Percentiles rank a stretch among this genome's conserved stretches.
phyloP scores from a whole-genome alignment of 225 moss, liverwort and hornwort genomes.

The Marchantia polymorpha region DNA sequence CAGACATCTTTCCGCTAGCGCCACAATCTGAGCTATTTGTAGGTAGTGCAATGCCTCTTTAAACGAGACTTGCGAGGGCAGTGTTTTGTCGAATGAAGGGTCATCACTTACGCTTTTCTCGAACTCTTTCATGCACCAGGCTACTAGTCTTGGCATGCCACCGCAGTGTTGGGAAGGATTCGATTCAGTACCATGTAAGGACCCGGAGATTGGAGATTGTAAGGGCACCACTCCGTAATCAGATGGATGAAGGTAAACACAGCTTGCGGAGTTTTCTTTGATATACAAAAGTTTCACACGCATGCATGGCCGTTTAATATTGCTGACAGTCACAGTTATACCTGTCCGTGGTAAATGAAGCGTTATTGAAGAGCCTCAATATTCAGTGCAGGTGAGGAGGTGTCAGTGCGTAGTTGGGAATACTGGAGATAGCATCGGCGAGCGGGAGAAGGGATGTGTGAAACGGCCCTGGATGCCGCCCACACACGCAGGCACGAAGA shows the following conservation, averaged over 20 bases:
- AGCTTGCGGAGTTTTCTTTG: not conserved
- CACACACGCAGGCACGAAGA: slow-evolving; percentile 50
- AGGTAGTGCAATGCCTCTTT: too few relatives aligned
- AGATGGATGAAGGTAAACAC: slow-evolving; percentile 7
- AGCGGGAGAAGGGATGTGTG: slow-evolving; percentile 25
- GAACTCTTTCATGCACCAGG: not conserved
- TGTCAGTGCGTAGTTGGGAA: not conserved
- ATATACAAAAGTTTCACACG: not conserved
- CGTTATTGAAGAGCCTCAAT: not conserved
- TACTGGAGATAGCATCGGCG: not conserved
- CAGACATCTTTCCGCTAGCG: too few relatives aligned
- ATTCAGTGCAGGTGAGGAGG: slow-evolving; percentile 19
- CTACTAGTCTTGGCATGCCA: not conserved
- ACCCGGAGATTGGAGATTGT: not conserved
- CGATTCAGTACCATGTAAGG: not conserved
- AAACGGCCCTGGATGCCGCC: slow-evolving; percentile 47
- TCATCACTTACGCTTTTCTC: too few relatives aligned
- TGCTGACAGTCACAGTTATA: not conserved
- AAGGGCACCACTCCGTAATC: not conserved
- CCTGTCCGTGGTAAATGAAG: not conserved
- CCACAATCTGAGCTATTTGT: too few relatives aligned
- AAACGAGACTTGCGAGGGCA: too few relatives aligned
- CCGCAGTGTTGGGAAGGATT: too few relatives aligned
- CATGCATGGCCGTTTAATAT: not conserved
- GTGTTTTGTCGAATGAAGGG: too few relatives aligned